Percentiles rank a stretch among this genome's conserved stretches.
Conservation (phyloP, 139 green algal species). For the Closterium sp. region DNA sequence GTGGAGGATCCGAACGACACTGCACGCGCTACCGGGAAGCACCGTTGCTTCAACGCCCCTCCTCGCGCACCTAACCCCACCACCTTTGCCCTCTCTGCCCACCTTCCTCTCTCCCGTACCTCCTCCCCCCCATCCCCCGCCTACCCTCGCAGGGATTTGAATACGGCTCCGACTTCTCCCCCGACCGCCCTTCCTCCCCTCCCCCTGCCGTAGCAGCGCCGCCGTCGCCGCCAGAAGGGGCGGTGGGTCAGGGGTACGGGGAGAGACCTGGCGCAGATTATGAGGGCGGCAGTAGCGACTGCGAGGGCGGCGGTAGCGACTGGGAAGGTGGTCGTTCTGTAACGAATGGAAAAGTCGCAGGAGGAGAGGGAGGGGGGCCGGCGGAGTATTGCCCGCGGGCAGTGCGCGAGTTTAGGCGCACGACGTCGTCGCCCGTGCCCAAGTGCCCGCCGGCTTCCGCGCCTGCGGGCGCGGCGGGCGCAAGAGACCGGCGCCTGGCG, state of each 20-base stretch:
- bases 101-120: neutral
- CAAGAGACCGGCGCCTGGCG: neutral
- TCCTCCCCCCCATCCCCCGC: neutral
- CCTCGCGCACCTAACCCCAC: too few relatives aligned
- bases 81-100: neutral
- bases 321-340: neutral
- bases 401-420: neutral
- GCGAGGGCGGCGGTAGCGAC: neutral
- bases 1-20: too few relatives aligned
- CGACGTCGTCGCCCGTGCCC: neutral
- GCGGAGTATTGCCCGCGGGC: neutral
- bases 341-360: neutral
- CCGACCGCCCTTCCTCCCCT: neutral
- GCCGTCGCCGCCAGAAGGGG: neutral
- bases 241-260: neutral
- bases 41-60: too few relatives aligned
- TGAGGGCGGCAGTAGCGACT: neutral
- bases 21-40: too few relatives aligned
- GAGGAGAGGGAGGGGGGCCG: too few relatives aligned
- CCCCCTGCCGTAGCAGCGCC: neutral
- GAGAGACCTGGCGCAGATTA: neutral
- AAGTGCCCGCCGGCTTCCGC: neutral
- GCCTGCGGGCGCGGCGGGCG: neutral
- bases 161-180: neutral
- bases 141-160: neutral